These are phyloP conservation scores for Cryptococcus neoformans DNA, from an alignment of 1,284 basidiomycete species.

Conservation along the genomic window DNA sequence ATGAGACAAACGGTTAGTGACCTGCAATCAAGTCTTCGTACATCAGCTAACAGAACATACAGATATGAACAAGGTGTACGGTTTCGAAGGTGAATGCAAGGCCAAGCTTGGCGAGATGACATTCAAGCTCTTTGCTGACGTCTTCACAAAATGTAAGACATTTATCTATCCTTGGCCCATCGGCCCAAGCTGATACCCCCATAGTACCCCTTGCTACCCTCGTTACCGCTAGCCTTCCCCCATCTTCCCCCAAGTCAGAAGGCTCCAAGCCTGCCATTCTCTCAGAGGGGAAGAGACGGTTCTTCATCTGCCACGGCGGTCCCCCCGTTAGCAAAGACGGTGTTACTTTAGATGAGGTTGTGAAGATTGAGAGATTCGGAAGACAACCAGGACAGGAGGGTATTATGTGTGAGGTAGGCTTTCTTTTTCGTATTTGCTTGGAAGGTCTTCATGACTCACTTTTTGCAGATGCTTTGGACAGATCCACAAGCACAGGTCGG, in stretches of 20 bases:
- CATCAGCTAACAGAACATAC: neutral
- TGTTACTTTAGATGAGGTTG: conserved; percentile 88
- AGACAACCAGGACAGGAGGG: conserved; percentile 93
- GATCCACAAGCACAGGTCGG: conserved; percentile 89
- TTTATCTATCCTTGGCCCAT: neutral
- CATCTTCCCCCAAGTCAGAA: conserved; percentile 45
- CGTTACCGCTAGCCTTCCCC: conserved; percentile 65
- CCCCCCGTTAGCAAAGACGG: conserved; percentile 86
- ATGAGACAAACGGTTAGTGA: conserved; percentile 69
- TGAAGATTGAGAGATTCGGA: conserved; percentile 80
- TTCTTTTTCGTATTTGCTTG: neutral
- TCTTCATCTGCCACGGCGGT: conserved; percentile 90
- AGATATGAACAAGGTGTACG: conserved; percentile 78
- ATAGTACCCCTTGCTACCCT: conserved; percentile 88
- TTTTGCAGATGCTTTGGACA: conserved; percentile 73
- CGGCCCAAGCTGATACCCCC: neutral
- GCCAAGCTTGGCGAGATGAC: conserved; percentile 91
- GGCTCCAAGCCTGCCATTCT: conserved; percentile 59
- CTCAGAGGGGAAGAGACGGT: conserved; percentile 73
- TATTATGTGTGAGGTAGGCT: conserved; percentile 70
- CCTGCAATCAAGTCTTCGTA: neutral
- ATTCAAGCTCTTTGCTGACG: conserved; percentile 83
- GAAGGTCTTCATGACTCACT: no score
- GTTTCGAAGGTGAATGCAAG: conserved; percentile 95
- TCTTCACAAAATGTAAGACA: conserved; percentile 80